phyloP scores from a whole-genome alignment of 495 filamentous ascomycete genomes.

The Podospora fimiseda region DNA sequence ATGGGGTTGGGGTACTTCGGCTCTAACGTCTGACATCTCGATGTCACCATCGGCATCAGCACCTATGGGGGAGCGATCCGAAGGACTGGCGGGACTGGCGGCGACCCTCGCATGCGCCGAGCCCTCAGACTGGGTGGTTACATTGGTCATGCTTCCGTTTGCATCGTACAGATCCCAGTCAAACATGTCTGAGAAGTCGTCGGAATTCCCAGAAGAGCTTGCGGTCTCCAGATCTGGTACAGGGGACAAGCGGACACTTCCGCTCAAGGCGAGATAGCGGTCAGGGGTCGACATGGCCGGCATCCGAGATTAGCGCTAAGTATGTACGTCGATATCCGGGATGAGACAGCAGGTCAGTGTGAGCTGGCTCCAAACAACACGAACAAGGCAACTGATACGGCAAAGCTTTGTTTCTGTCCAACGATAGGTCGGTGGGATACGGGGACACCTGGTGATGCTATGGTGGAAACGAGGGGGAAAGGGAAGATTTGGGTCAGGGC shows the following conservation, averaged over 20 bases:
- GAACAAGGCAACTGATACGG: conserved; percentile 15
- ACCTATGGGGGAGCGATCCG: conserved; percentile 1
- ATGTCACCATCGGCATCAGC: conserved; percentile 12
- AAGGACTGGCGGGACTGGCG: conserved; percentile 5
- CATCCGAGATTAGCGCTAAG: conserved; percentile 7
- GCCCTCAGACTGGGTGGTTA: conserved; percentile 14
- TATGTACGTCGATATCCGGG: not conserved
- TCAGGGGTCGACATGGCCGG: conserved; percentile 18
- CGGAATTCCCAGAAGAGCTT: conserved; percentile 6
- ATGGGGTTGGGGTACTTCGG: conserved; percentile 8
- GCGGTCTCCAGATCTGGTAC: conserved; percentile 7
- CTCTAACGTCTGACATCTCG: conserved; percentile 15
- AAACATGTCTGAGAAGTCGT: conserved; percentile 12
- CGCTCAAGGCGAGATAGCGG: conserved; percentile 3
- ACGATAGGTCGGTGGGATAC: conserved; percentile 10
- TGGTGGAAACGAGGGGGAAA: conserved; percentile 3
- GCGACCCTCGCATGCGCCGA: conserved; percentile 9
- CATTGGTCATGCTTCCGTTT: conserved; percentile 9
- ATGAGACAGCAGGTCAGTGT: conserved; percentile 13
- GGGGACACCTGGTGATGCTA: not conserved
- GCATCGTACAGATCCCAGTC: conserved; percentile 12
- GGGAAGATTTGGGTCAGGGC: conserved; percentile 6
- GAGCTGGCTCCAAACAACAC: conserved; percentile 6
- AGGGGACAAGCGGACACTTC: conserved; percentile 3
- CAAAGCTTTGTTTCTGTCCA: conserved; percentile 6